Evolutionary conservation across 176 grass and related monocot species (phyloP), one percentile per base, ranked within the genome.

Genomic region (Musa acuminata): DNA sequence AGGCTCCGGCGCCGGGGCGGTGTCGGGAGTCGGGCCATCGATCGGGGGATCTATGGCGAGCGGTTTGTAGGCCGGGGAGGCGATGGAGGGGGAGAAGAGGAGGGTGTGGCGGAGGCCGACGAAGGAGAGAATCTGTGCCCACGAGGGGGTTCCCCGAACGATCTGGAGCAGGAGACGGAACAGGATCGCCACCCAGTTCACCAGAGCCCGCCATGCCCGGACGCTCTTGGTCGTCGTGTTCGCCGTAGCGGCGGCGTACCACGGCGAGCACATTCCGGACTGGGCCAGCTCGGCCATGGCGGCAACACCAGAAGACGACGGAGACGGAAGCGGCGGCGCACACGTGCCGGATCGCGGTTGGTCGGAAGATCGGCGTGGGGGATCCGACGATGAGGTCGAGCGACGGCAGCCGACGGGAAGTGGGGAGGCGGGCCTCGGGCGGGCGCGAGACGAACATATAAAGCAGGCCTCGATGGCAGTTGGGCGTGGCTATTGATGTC

Each of bases 151-250:
- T 20, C 91, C 91, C 26, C 96, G 81, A 43, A 95, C 82, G 82
- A 95, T 91, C 91, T 99, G 91, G 65, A 99, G 81, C 65, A 99
- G 73, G 35, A 94, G 75, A 69, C 91, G 91, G 55, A 94, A 75
- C 65, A 99, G 86, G 79, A 99, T 95, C 11, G 84, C 89, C 82
- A 99, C 13, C 91, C 91, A 91, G 13, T 88, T 89, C 26, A 99
- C 78, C 70, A 99, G 76, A 53, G 91, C 86, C 72, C 78, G 86
- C 94, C 94, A 98, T 20, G 86, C 94, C 82, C 91, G 88, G 50
- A 83, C 78, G 48, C 86, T 87, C 58, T 88, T 88, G 66, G 86
- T 86, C 53, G 87, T 80, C 79, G 59, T 20, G 90, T 80, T 79
- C 72, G 87, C 79, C 22, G 85, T 83, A 73, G 77, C 82, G 75